phyloP scores from a whole-genome alignment of 441 rosid species.

The Metrosideros polymorpha region DNA sequence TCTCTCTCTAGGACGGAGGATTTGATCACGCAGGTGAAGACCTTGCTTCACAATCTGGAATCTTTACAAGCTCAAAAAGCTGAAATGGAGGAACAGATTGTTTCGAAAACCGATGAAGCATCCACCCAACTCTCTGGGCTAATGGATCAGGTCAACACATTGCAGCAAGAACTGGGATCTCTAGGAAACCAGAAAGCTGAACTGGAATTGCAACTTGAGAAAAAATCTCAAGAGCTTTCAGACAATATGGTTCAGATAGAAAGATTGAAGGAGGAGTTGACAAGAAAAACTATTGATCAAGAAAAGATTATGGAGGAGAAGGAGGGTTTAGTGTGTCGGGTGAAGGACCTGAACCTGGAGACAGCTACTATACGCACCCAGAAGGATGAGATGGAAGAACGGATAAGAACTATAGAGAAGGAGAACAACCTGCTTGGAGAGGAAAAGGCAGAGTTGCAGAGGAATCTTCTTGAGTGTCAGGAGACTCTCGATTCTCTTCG shows the following conservation, averaged over 20 bases:
- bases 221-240: conserved; percentile 36
- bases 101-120: conserved; percentile 31
- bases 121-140: conserved; percentile 27
- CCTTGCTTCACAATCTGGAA: conserved; percentile 22
- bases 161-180: conserved; percentile 45
- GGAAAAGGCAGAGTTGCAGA: not conserved
- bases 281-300: not conserved
- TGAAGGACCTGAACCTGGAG: conserved; percentile 4
- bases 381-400: conserved; percentile 1
- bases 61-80: conserved; percentile 25
- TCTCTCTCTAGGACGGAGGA: conserved; percentile 41
- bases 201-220: conserved; percentile 43
- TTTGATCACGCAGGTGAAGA: conserved; percentile 35
- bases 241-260: conserved; percentile 34
- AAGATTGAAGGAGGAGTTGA: conserved; percentile 7
- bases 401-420: not conserved
- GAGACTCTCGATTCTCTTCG: not conserved
- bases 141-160: conserved; percentile 24
- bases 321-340: not conserved
- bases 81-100: conserved; percentile 40
- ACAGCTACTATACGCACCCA: not conserved
- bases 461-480: not conserved
- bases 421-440: not conserved
- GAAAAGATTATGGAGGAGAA: not conserved
- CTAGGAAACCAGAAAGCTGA: conserved; percentile 44